These are phyloP conservation scores for Nemania sp. DNA, from an alignment of 2,329 filamentous ascomycete species.

Conservation along the genomic window DNA sequence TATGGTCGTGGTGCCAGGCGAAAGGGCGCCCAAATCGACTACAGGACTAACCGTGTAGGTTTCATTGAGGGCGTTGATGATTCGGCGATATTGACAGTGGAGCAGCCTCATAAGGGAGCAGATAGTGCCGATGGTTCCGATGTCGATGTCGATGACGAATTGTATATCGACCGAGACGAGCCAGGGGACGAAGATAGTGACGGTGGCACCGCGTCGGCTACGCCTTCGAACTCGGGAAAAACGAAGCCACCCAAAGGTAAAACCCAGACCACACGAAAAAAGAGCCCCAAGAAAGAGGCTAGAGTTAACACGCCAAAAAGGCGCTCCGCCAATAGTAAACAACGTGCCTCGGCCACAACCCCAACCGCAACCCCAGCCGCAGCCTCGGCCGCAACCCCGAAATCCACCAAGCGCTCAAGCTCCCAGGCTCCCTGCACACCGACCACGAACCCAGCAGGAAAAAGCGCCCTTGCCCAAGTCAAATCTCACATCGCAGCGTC, in stretches of 20 bases:
- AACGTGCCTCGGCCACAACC: background rate
- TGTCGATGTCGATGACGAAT: conserved; percentile 34
- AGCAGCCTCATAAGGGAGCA: conserved; percentile 30
- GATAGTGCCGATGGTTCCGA: conserved; percentile 36
- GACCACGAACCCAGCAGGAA: background rate
- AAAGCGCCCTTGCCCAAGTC: background rate
- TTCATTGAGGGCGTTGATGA: conserved; percentile 35
- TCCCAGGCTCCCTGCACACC: too few relatives aligned
- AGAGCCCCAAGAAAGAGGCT: conserved; percentile 23
- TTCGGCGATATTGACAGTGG: conserved; percentile 21
- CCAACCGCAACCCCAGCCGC: conserved; percentile 4
- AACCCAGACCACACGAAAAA: conserved; percentile 15
- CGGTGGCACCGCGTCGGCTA: conserved; percentile 13
- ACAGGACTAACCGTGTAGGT: conserved; percentile 44
- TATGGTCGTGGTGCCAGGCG: conserved; percentile 84
- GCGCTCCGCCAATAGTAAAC: conserved; percentile 24
- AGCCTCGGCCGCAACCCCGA: too few relatives aligned
- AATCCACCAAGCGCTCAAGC: too few relatives aligned
- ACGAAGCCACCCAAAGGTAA: conserved; percentile 19
- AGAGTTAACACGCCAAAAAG: conserved; percentile 34
- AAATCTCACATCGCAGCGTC: background rate
- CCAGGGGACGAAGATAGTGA: conserved; percentile 31
- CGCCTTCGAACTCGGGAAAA: conserved; percentile 3
- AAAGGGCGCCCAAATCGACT: conserved; percentile 54
- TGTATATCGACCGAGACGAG: conserved; percentile 37